Evolutionary conservation across 2,329 filamentous ascomycete species (phyloP).

Genomic region (Trichoderma guizhouense): DNA sequence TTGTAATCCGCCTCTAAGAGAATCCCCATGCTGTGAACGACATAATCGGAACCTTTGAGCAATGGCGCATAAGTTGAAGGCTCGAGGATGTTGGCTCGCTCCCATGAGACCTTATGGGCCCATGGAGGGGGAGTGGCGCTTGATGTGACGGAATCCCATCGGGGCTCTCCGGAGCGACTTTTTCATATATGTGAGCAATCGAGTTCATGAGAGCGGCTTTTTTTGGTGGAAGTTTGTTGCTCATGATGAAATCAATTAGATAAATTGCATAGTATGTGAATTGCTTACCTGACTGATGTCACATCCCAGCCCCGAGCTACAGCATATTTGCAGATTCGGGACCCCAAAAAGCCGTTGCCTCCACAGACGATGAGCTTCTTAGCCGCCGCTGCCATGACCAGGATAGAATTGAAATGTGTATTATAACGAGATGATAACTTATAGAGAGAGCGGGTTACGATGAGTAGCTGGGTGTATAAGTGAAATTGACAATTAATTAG

Average conservation of each 20-base stretch:
- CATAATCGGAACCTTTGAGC: conserved; percentile 73
- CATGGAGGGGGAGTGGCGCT: conserved; percentile 69
- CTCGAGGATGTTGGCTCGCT: conserved; percentile 80
- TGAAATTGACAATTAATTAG: neutral
- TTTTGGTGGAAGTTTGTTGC: neutral
- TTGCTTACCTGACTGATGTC: conserved; percentile 76
- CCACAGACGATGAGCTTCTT: conserved; percentile 89
- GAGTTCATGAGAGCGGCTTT: neutral
- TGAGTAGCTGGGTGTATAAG: neutral
- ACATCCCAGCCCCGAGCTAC: conserved; percentile 86
- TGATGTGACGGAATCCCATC: conserved; percentile 76
- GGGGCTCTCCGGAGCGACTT: conserved; percentile 86
- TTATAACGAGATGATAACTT: neutral
- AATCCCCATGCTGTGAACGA: conserved; percentile 95
- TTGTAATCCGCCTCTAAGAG: conserved; percentile 98
- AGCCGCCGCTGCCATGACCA: conserved; percentile 36
- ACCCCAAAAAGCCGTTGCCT: conserved; percentile 87
- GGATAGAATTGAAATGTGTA: neutral
- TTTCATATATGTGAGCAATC: conserved; percentile 22
- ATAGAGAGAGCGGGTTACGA: neutral
- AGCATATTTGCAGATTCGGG: conserved; percentile 86
- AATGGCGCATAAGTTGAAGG: conserved; percentile 75
- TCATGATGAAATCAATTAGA: neutral
- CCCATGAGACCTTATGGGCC: conserved; percentile 82
- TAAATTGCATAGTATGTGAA: neutral